Evolutionary conservation across 1,284 basidiomycete species (phyloP).

Genomic region (Trichosporon asahii): DNA sequence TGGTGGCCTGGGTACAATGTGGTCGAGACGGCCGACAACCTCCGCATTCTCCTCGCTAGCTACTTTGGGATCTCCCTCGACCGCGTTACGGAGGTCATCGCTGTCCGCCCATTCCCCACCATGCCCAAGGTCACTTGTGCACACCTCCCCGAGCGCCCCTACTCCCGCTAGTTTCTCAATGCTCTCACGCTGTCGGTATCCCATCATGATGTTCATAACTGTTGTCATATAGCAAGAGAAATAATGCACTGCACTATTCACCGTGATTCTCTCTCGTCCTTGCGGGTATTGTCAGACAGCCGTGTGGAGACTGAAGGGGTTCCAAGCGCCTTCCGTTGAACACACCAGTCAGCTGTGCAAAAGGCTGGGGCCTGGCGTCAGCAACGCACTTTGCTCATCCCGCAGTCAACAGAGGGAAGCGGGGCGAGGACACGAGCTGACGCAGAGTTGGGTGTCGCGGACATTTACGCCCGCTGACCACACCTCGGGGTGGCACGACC

Average conservation of each 20-base stretch:
- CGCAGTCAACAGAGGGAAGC: neutral
- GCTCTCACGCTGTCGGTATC: neutral
- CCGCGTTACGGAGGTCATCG: neutral
- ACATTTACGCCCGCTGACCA: neutral
- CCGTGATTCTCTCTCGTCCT: no score
- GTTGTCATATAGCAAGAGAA: no score
- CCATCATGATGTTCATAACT: no score
- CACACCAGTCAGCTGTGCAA: no score
- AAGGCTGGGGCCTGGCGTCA: no score
- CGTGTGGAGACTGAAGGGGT: no score
- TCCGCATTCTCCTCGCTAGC: neutral
- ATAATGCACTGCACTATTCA: no score
- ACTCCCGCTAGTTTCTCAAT: neutral
- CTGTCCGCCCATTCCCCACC: neutral
- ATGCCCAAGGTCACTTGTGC: neutral
- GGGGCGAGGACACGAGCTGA: neutral
- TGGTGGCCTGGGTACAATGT: neutral
- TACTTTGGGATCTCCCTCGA: neutral
- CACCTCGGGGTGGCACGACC: no score
- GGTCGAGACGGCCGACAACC: neutral
- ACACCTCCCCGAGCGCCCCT: neutral
- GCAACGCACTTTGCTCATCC: no score
- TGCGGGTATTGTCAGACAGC: no score
- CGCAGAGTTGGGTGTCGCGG: neutral
- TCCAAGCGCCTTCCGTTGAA: no score